A percentile compares a stretch with the other conserved stretches of the same genome.
Evolutionary conservation across 345 rosid genomes (phyloP).

Genomic region (Linum trigynum): DNA sequence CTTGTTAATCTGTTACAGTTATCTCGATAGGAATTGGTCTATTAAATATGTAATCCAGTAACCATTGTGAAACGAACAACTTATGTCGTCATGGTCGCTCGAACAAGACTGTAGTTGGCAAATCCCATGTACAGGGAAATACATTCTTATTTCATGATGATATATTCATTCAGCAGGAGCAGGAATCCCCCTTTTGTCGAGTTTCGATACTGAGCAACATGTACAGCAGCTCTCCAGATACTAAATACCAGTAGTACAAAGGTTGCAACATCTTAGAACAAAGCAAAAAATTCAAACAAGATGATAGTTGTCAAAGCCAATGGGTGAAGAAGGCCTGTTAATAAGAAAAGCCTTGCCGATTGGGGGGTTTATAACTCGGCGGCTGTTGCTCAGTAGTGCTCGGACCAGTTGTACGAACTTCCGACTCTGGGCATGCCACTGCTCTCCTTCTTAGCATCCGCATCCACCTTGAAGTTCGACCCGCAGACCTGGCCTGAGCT

Average conservation of each 20-base stretch:
- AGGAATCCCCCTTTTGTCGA: constrained; percentile 5
- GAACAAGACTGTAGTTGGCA: neutral
- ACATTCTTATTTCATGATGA: constrained; percentile 21
- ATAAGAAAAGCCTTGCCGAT: constrained; percentile 14
- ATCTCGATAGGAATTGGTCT: neutral
- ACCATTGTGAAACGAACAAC: neutral
- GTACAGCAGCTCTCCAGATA: constrained; percentile 15
- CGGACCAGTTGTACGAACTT: constrained; percentile 88
- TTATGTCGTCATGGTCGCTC: no score
- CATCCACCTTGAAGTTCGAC: constrained; percentile 67
- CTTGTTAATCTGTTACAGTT: neutral
- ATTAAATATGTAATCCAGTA: neutral
- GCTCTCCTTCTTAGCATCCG: constrained; percentile 56
- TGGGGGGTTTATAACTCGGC: neutral
- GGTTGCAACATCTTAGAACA: constrained; percentile 9
- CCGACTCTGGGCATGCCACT: constrained; percentile 81
- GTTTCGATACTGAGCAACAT: constrained; percentile 23
- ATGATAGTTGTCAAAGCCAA: constrained; percentile 6
- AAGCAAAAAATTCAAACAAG: constrained; percentile 5
- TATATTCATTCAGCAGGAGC: constrained; percentile 7
- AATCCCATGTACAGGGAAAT: neutral
- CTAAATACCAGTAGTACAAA: neutral
- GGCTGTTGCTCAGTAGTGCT: constrained; percentile 33
- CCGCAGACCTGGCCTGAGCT: constrained; percentile 84
- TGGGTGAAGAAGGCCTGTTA: constrained; percentile 8